Evolutionary conservation across 371 early-diverging fungal species (phyloP), one percentile per base, ranked within the genome.

Genomic region (Rhizopus sp.): DNA sequence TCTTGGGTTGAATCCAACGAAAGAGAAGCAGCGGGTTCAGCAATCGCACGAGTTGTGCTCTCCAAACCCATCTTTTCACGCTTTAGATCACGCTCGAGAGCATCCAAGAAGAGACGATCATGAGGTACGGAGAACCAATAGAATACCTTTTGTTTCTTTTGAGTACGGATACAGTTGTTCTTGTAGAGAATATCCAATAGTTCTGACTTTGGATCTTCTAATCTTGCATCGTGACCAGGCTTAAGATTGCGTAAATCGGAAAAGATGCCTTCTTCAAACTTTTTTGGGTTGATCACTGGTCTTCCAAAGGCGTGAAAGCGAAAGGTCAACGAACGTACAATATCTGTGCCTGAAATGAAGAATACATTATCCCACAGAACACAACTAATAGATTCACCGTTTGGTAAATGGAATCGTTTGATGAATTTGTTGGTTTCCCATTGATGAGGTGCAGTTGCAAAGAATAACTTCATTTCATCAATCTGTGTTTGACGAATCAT

Each of bases 81-180:
- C 78, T 98, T 95, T 33, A 99, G 75, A 73, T 99, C 99, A 50
- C 99, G 88, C 76, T 99, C 99, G 38, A 99, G 84, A 16, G 99
- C 99, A 78, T 99, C 99, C 53, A 94, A 85, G 69, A 96, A 96
- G 44, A 98, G 85, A 39, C 93, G 80, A 75, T 99, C 99, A 76
- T 98, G 98, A 15, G 95, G 96, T 5, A 99, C 99, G 37, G 94
- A 91, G 73, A 92, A 93, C 99, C 99, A 99, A 72, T 88, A 97
- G 73, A 99, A 99, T 13, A 99, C 99, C 65, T 99, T 99, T 73
- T 96, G 97, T 78, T 99, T 99, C 85, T 99, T 99, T 77, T 99
- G 99, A 7, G 99, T 99, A 33, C 99, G 88, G 58, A 99, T 96
- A 74, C 99, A 99, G 62, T 96, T 92, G 77, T 97, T 90, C 76